Evolutionary conservation across 352 stramenopile species (phyloP).

Genomic region (Paralagenidium karlingii): DNA sequence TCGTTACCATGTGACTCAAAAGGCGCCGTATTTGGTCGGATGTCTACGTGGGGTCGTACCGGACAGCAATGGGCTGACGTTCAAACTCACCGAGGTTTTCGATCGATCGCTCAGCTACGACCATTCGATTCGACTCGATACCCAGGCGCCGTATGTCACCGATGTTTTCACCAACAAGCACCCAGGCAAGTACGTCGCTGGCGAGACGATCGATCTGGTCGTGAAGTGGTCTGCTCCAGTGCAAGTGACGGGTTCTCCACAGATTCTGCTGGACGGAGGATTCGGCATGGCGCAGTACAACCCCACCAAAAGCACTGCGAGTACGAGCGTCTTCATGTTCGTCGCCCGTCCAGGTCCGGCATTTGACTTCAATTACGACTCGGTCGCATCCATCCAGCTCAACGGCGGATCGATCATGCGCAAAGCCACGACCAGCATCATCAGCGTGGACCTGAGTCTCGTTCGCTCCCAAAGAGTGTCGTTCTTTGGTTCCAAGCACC

Average conservation of each 20-base stretch:
- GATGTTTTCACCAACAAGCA: constrained; percentile 55
- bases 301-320: constrained; percentile 17
- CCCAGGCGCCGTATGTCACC: constrained; percentile 17
- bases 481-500: constrained; percentile 40
- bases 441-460: constrained; percentile 30
- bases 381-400: constrained; percentile 17
- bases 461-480: constrained; percentile 14
- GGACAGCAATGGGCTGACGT: neutral
- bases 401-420: constrained; percentile 41
- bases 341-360: constrained; percentile 7
- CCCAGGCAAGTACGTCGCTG: constrained; percentile 29
- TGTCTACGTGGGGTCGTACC: constrained; percentile 54
- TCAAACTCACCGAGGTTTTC: constrained; percentile 4
- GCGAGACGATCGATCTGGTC: constrained; percentile 51
- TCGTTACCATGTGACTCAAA: constrained; percentile 43
- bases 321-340: constrained; percentile 37
- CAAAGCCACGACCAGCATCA: constrained; percentile 10
- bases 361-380: constrained; percentile 32
- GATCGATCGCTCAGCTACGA: constrained; percentile 47
- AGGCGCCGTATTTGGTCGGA: constrained; percentile 40
- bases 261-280: too few relatives aligned
- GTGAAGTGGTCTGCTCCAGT: constrained; percentile 43
- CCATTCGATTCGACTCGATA: constrained; percentile 34
- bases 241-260: constrained; percentile 19
- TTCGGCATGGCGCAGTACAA: constrained; percentile 29